Evolutionary conservation across 192 early-diverging fungal species (phyloP), one percentile per base, ranked within the genome.

Genomic region (Entomortierella beljakovae): DNA sequence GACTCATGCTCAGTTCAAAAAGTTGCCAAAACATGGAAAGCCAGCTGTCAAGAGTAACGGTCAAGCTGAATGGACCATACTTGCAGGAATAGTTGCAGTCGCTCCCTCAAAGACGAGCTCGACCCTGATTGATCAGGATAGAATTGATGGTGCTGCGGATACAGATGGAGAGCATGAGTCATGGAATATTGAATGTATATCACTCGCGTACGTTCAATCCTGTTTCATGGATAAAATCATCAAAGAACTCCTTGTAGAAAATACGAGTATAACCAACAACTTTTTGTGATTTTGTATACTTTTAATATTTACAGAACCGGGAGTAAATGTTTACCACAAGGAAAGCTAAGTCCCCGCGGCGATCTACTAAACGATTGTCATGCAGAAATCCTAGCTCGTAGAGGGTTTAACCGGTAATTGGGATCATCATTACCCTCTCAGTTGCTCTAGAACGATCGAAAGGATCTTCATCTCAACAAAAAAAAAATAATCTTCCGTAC

Each of bases 371-470:
- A 94, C 76, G 96, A 98, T 83, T 87, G 86, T 68, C 96, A 98
- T 80, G 96, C 94, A 2, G 96, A 98, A 81, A 81, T 98, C 0
- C 71, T 98, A n/a, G 92, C 93, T 32, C 88, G 94, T 16, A 86
- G 96, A 54, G 87, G 86, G 26, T 89, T 98, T 61, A 69, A 92
- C 32, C 87, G 84, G 89, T 95, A 88, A 31, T 61, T 56, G 56
- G 20, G 37, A 13, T 8, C 13, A 29, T 23, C 49, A 25, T 15
- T 6, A 31, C 51, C 11, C 20, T 20, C 5, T n/a, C n/a, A n/a
- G n/a, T n/a, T n/a, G n/a, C n/a, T n/a, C n/a, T n/a, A n/a, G n/a
- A n/a, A n/a, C n/a, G n/a, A n/a, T n/a, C n/a, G n/a, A n/a, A n/a
- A n/a, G n/a, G n/a, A n/a, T n/a, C n/a, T n/a, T n/a, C n/a, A n/a